A percentile compares a stretch with the other conserved stretches of the same genome.
phyloP scores from a whole-genome alignment of 495 filamentous ascomycete species.

The Aspergillus conjunctus region DNA sequence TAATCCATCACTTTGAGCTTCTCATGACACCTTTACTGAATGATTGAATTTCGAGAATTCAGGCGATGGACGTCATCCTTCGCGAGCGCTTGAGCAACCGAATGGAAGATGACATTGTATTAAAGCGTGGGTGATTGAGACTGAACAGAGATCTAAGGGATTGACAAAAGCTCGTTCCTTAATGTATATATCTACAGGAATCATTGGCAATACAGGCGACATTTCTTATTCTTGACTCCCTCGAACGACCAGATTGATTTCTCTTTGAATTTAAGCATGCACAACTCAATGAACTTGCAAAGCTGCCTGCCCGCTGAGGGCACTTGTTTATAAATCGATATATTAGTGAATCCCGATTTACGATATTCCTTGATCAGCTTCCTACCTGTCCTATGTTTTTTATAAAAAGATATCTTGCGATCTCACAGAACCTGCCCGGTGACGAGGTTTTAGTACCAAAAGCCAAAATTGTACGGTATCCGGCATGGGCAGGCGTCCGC shows the following conservation, averaged over 20 bases:
- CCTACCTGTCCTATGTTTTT: not conserved
- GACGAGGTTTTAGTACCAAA: slow-evolving; percentile 53
- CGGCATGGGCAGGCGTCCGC: slow-evolving; percentile 29
- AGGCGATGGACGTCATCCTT: slow-evolving; percentile 41
- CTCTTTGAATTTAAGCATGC: not conserved
- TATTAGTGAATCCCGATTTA: not conserved
- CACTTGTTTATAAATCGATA: not conserved
- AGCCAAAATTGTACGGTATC: slow-evolving; percentile 60
- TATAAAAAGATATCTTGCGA: not conserved
- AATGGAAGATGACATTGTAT: slow-evolving; percentile 41
- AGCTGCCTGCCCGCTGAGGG: no score
- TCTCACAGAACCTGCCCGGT: slow-evolving; percentile 36
- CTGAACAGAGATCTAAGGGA: slow-evolving; percentile 55
- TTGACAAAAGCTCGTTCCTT: slow-evolving; percentile 4
- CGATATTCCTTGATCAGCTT: not conserved
- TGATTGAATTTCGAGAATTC: slow-evolving; percentile 14
- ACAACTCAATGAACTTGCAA: no score
- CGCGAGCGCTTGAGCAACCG: slow-evolving; percentile 16
- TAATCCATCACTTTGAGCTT: slow-evolving; percentile 41
- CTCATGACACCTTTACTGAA: slow-evolving; percentile 38
- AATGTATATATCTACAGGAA: no score
- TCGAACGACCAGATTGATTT: not conserved
- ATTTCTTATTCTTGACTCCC: no score
- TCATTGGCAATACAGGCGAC: no score
- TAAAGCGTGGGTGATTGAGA: slow-evolving; percentile 44